phyloP scores from a whole-genome alignment of 441 rosid genomes.

The Adansonia madagascariensis region DNA sequence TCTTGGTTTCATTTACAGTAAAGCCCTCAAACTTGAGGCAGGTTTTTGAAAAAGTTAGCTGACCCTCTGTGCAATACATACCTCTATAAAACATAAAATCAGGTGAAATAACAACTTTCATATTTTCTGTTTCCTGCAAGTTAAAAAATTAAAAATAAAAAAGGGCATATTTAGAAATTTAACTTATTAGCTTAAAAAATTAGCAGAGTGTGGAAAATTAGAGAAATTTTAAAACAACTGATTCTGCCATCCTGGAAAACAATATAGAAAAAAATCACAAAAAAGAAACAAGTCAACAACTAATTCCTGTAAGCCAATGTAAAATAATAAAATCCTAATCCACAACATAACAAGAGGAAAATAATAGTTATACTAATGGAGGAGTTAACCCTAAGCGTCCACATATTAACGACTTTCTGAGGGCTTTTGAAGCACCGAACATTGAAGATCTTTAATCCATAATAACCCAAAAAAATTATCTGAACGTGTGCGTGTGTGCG shows the following conservation, averaged over 20 bases:
- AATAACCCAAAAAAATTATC: not conserved
- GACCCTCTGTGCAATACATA: slow-evolving; percentile 46
- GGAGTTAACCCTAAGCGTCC: not conserved
- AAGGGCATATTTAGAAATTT: not conserved
- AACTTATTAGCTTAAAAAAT: slow-evolving; percentile 8
- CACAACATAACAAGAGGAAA: slow-evolving; percentile 1
- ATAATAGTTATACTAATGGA: not conserved
- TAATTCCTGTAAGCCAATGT: not conserved
- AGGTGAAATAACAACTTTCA: slow-evolving; percentile 51
- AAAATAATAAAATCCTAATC: not conserved
- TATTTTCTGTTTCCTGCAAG: slow-evolving; percentile 51
- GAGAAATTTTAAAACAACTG: not conserved
- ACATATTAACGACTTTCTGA: not conserved
- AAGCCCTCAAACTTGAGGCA: slow-evolving; percentile 53
- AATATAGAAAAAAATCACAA: not conserved
- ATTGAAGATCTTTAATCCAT: not conserved
- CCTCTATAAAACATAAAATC: slow-evolving; percentile 54
- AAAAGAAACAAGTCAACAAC: not conserved
- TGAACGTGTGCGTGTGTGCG: not conserved
- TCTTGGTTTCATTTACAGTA: slow-evolving; percentile 46
- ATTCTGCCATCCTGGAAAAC: not conserved
- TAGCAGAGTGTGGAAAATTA: not conserved
- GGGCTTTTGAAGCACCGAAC: not conserved
- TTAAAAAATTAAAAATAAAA: slow-evolving; percentile 17
- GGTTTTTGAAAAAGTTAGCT: slow-evolving; percentile 50